Evolutionary conservation across 2,329 filamentous ascomycete species (phyloP).

Genomic region (Bimuria novae-zelandiae): DNA sequence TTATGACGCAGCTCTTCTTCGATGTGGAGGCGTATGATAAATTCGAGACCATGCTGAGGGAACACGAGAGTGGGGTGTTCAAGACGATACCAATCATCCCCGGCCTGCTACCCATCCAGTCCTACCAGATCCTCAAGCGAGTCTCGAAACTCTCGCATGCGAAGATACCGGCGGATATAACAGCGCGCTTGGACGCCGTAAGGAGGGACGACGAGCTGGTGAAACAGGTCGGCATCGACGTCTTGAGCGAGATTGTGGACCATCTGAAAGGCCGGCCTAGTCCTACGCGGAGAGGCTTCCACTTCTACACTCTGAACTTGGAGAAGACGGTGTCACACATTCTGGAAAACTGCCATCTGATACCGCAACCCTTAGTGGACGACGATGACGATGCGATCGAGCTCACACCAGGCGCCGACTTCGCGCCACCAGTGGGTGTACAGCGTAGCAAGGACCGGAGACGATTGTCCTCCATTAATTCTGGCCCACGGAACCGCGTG

Average conservation of each 20-base stretch:
- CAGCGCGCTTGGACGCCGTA: slow-evolving; percentile 71
- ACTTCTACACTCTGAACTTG: slow-evolving; percentile 96
- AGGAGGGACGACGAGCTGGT: slow-evolving; percentile 81
- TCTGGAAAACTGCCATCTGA: slow-evolving; percentile 81
- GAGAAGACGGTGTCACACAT: slow-evolving; percentile 97
- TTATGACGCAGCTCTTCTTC: slow-evolving; percentile 98
- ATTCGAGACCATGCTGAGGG: slow-evolving; percentile 77
- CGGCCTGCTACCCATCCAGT: slow-evolving; percentile 96
- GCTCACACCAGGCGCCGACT: slow-evolving; percentile 48
- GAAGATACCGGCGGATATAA: slow-evolving; percentile 71
- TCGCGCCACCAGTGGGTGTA: slow-evolving; percentile 34
- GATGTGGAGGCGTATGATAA: slow-evolving; percentile 79
- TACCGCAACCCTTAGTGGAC: slow-evolving; percentile 58
- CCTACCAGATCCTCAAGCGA: slow-evolving; percentile 91
- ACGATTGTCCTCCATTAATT: slow-evolving; percentile 78
- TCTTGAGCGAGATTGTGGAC: slow-evolving; percentile 82
- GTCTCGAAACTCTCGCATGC: slow-evolving; percentile 96
- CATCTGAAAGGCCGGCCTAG: slow-evolving; percentile 69
- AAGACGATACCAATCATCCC: slow-evolving; percentile 88
- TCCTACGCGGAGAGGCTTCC: slow-evolving; percentile 68
- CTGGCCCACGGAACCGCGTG: slow-evolving; percentile 83
- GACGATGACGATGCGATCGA: slow-evolving; percentile 56
- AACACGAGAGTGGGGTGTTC: slow-evolving; percentile 83
- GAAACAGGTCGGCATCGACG: slow-evolving; percentile 78
- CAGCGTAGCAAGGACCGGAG: slow-evolving; percentile 50